These are phyloP conservation scores for Phytophthora sojae DNA, from an alignment of 352 stramenopile genomes.

Conservation along the genomic window DNA sequence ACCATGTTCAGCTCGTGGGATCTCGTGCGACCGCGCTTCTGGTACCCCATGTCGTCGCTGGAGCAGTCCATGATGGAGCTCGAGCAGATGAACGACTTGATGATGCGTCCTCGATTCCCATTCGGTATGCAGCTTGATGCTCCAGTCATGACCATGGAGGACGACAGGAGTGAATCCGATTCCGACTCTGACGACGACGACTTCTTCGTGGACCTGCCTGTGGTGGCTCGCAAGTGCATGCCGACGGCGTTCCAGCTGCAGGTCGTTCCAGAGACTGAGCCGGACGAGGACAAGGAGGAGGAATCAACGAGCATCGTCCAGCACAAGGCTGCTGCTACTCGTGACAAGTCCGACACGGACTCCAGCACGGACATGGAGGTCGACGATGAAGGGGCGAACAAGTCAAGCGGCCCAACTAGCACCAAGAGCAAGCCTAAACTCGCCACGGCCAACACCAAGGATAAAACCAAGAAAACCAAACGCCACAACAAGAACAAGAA, in stretches of 20 bases:
- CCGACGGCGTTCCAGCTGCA: constrained; percentile 2
- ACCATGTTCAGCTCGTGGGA: constrained; percentile 63
- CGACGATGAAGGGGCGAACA: constrained; percentile 25
- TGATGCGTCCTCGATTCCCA: constrained; percentile 26
- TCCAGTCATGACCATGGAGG: constrained; percentile 11
- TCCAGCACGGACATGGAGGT: constrained; percentile 20
- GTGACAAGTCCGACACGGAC: constrained; percentile 2
- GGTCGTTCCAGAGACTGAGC: not conserved
- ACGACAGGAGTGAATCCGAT: not conserved
- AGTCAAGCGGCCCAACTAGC: not conserved
- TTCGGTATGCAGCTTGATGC: constrained; percentile 20
- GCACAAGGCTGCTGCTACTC: not conserved
- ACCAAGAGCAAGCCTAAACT: not conserved
- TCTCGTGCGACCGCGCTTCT: constrained; percentile 56
- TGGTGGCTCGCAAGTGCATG: constrained; percentile 9
- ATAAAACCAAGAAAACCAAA: not conserved
- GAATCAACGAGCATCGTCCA: not conserved
- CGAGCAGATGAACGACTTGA: constrained; percentile 47
- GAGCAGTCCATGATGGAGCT: constrained; percentile 64
- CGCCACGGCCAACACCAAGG: not conserved
- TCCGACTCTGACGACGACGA: constrained; percentile 7
- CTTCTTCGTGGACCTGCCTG: constrained; percentile 22
- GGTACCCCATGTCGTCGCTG: constrained; percentile 65
- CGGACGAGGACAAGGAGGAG: not conserved
- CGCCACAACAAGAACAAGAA: constrained; percentile 6